These are phyloP conservation scores for Leersia perrieri DNA, from an alignment of 176 grass and related monocot genomes.

Conservation along the genomic window DNA sequence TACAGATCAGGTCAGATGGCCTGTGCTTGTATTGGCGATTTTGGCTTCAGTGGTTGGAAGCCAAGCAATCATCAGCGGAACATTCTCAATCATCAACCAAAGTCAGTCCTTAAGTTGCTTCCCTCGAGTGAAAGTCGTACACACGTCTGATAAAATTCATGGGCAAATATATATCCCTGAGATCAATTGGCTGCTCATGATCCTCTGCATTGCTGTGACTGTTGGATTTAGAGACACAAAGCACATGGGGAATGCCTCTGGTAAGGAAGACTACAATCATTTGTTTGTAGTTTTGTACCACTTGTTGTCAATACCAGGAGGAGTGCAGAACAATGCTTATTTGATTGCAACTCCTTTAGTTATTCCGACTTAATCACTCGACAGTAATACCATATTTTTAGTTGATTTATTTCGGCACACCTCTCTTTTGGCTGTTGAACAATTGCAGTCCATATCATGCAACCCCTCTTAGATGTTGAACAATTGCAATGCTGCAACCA, in stretches of 20 bases:
- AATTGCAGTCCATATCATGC: too few species aligned
- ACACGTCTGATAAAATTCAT: conserved; percentile 92
- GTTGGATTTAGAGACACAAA: conserved; percentile 96
- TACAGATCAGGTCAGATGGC: conserved; percentile 85
- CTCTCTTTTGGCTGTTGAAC: background rate
- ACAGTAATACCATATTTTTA: background rate
- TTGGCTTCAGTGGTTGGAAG: conserved; percentile 96
- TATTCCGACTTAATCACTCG: background rate
- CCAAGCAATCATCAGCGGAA: conserved; percentile 97
- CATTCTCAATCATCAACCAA: conserved; percentile 98
- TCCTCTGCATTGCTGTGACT: conserved; percentile 91
- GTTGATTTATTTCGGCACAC: background rate
- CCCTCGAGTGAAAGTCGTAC: conserved; percentile 94
- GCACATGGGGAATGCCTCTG: conserved; percentile 97
- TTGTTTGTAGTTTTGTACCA: background rate
- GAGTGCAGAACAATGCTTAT: background rate
- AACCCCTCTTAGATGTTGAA: too few species aligned
- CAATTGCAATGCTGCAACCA: background rate
- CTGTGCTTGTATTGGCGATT: conserved; percentile 77
- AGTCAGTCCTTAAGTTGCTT: conserved; percentile 94
- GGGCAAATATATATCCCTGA: conserved; percentile 99
- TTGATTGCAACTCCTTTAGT: background rate
- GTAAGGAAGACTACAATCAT: conserved; percentile 41
- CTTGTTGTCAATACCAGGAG: background rate
- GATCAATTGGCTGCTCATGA: conserved; percentile 98